These are phyloP conservation scores for Hanseniaspora occidentalis DNA, from an alignment of 805 yeast genomes.

Conservation along the genomic window DNA sequence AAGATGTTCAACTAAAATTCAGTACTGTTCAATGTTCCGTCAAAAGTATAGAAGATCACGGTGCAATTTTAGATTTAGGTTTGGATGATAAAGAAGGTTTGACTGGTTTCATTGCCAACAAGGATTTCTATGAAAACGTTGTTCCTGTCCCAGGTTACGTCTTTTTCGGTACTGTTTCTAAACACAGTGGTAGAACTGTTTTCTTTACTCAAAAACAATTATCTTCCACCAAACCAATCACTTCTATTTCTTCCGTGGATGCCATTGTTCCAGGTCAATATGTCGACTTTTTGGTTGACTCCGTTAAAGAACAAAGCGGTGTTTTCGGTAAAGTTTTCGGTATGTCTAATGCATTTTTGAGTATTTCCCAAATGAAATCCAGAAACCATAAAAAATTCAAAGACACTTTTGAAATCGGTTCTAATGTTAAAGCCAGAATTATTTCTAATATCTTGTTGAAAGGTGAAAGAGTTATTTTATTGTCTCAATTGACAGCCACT, in stretches of 20 bases:
- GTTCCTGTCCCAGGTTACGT: constrained; percentile 47
- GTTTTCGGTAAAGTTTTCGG: constrained; percentile 64
- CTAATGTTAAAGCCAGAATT: constrained; percentile 57
- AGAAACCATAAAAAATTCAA: constrained; percentile 35
- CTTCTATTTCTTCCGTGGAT: constrained; percentile 59
- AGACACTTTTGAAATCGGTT: constrained; percentile 57
- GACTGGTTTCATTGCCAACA: constrained; percentile 65
- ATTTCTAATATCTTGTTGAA: constrained; percentile 37
- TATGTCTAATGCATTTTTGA: constrained; percentile 57
- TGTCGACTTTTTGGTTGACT: constrained; percentile 61
- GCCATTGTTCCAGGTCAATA: constrained; percentile 77
- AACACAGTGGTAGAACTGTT: constrained; percentile 31
- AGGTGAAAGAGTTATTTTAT: constrained; percentile 45
- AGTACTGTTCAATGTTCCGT: constrained; percentile 61
- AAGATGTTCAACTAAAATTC: constrained; percentile 51
- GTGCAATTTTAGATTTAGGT: constrained; percentile 68
- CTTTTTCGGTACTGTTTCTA: constrained; percentile 45
- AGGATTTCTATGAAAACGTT: constrained; percentile 36
- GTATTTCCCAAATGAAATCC: constrained; percentile 49
- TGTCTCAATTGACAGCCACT: constrained; percentile 48
- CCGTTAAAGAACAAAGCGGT: constrained; percentile 43
- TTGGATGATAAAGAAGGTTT: constrained; percentile 24
- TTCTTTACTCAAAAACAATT: constrained; percentile 45
- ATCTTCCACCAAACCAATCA: constrained; percentile 29
- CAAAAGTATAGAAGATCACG: constrained; percentile 82